A percentile compares a stretch with the other conserved stretches of the same genome.
phyloP scores from a whole-genome alignment of 192 early-diverging fungal genomes.

The Dispira parvispora region DNA sequence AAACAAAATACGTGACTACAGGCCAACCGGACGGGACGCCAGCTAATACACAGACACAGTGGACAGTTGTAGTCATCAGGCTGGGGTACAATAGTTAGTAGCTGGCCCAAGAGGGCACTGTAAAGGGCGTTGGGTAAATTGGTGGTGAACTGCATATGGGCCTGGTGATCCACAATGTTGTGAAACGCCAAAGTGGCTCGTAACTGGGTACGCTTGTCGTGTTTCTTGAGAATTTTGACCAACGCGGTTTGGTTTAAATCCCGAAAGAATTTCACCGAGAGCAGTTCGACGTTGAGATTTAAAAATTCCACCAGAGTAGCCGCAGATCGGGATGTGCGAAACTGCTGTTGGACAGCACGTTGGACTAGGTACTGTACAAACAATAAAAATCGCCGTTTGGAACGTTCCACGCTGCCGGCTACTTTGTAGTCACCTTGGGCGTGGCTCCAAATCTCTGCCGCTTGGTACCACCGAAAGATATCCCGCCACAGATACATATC shows the following conservation, averaged over 20 bases:
- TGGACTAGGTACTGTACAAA: background rate
- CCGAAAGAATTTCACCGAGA: constrained; percentile 50
- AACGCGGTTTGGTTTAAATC: constrained; percentile 60
- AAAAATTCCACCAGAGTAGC: constrained; percentile 32
- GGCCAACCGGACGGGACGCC: constrained; percentile 58
- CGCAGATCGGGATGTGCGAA: constrained; percentile 12
- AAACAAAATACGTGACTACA: constrained; percentile 68
- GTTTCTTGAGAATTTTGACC: constrained; percentile 78
- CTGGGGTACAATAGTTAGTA: constrained; percentile 61
- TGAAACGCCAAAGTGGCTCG: constrained; percentile 29
- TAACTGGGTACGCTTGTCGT: constrained; percentile 69
- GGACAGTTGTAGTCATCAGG: constrained; percentile 65
- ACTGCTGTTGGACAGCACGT: background rate
- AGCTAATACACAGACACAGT: constrained; percentile 56
- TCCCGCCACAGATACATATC: constrained; percentile 57
- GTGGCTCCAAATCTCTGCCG: constrained; percentile 2
- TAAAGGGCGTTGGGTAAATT: constrained; percentile 36
- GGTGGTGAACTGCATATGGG: constrained; percentile 9
- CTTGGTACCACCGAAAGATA: constrained; percentile 8
- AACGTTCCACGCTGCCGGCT: background rate
- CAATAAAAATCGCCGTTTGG: background rate
- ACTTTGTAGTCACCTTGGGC: background rate
- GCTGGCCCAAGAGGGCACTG: constrained; percentile 38
- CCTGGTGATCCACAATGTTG: constrained; percentile 17
- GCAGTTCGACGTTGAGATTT: constrained; percentile 49